Conservation (phyloP, 1,139 yeast genomes). For the Candida mesenterica region DNA sequence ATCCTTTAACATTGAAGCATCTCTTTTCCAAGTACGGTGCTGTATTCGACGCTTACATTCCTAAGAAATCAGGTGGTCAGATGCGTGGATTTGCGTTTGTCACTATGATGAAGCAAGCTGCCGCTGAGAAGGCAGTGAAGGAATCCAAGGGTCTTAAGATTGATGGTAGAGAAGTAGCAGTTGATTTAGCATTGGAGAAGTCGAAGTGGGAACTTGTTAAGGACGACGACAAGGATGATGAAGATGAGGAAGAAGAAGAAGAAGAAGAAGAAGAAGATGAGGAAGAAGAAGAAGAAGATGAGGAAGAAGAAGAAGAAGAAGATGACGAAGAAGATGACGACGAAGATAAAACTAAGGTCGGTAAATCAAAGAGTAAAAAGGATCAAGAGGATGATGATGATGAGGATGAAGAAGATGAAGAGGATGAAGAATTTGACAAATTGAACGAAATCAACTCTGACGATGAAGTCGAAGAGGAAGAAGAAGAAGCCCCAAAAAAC, state of each 20-base stretch:
- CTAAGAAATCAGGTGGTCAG: constrained; percentile 81
- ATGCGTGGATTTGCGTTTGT: constrained; percentile 96
- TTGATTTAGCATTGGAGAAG: constrained; percentile 90
- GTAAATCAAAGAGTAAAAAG: constrained; percentile 35
- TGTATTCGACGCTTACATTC: constrained; percentile 86
- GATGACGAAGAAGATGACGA: constrained; percentile 28
- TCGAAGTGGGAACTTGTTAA: constrained; percentile 63
- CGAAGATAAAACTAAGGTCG: constrained; percentile 38
- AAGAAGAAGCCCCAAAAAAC: constrained; percentile 40
- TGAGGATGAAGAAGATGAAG: constrained; percentile 32
- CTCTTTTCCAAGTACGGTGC: constrained; percentile 78
- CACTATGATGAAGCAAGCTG: constrained; percentile 75
- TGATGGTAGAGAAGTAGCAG: constrained; percentile 90
- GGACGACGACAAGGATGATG: constrained; percentile 42
- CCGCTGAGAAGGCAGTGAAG: constrained; percentile 81
- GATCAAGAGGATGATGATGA: constrained; percentile 38
- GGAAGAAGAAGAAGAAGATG: constrained; percentile 27
- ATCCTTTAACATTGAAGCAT: constrained; percentile 67
- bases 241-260: constrained; percentile 29
- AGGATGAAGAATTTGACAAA: constrained; percentile 17
- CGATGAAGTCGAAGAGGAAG: constrained; percentile 29
- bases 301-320: constrained; percentile 35
- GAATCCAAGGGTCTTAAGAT: constrained; percentile 72
- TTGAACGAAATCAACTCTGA: constrained; percentile 25
- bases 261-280: constrained; percentile 26